Conservation (phyloP, 345 rosid genomes). For the Brassica incana region DNA sequence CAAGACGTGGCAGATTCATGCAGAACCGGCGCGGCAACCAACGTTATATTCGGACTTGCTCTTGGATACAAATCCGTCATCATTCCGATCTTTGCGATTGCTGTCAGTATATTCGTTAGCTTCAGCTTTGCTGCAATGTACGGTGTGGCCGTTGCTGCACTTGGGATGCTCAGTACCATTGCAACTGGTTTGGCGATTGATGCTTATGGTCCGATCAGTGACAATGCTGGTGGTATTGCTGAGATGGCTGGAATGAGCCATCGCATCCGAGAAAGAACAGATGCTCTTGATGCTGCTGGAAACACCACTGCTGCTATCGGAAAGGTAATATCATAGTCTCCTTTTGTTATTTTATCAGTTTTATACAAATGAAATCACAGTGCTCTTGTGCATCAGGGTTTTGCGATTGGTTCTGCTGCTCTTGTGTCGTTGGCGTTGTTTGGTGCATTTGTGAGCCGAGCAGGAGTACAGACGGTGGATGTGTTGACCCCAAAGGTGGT, state of each 20-base stretch:
- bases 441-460: constrained; percentile 95
- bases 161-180: constrained; percentile 79
- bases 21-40: constrained; percentile 88
- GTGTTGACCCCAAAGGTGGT: constrained; percentile 92
- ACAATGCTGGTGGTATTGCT: constrained; percentile 83
- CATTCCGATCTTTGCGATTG: constrained; percentile 82
- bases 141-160: constrained; percentile 83
- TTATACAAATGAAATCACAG: background rate
- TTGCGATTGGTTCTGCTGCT: constrained; percentile 43
- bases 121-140: constrained; percentile 87
- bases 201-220: constrained; percentile 81
- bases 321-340: constrained; percentile 43
- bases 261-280: constrained; percentile 68
- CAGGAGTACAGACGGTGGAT: constrained; percentile 70
- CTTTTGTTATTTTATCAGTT: background rate
- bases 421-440: constrained; percentile 73
- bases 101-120: constrained; percentile 66
- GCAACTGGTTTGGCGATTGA: constrained; percentile 82
- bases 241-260: constrained; percentile 91
- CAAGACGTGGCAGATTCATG: constrained; percentile 99
- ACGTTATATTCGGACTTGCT: constrained; percentile 84
- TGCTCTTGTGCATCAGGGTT: constrained; percentile 18
- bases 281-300: constrained; percentile 80
- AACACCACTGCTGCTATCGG: constrained; percentile 82
- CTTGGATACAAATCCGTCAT: constrained; percentile 87